These are phyloP conservation scores for Chromera velia DNA, from an alignment of 73 alveolate species.

Conservation along the genomic window DNA sequence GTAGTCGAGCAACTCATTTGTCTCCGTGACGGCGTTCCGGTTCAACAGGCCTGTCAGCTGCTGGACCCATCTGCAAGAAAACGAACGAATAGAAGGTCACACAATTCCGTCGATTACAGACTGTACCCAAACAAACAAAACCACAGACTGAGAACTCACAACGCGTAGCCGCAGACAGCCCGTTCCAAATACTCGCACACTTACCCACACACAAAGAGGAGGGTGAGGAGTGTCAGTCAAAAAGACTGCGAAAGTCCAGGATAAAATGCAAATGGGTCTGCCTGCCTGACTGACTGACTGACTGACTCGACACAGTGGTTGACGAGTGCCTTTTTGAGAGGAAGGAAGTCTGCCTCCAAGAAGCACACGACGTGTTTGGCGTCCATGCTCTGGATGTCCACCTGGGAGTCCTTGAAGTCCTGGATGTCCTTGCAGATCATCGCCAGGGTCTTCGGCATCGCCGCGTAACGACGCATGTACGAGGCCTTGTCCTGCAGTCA, in stretches of 20 bases:
- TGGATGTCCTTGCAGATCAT: slow-evolving; percentile 38
- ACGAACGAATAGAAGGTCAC: no score
- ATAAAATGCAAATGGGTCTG: no score
- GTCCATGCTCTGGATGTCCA: slow-evolving; percentile 10
- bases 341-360: slow-evolving; percentile 34
- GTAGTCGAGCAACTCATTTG: slow-evolving; percentile 22
- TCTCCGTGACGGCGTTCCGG: slow-evolving; percentile 12
- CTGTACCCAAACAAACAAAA: no score
- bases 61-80: no score
- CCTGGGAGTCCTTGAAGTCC: slow-evolving; percentile 32
- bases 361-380: slow-evolving; percentile 3
- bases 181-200: no score
- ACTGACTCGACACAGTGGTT: slow-evolving; percentile 7
- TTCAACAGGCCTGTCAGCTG: slow-evolving; percentile 37
- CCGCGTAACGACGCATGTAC: slow-evolving; percentile 29
- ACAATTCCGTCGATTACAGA: no score
- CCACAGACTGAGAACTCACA: no score
- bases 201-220: no score
- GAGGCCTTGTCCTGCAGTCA: slow-evolving; percentile 29
- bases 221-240: no score
- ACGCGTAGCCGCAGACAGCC: no score
- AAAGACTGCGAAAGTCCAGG: no score
- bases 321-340: slow-evolving; percentile 8
- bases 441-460: slow-evolving; percentile 21
- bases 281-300: no score